These are phyloP conservation scores for Entomortierella parvispora DNA, from an alignment of 192 early-diverging fungal genomes.

Conservation along the genomic window DNA sequence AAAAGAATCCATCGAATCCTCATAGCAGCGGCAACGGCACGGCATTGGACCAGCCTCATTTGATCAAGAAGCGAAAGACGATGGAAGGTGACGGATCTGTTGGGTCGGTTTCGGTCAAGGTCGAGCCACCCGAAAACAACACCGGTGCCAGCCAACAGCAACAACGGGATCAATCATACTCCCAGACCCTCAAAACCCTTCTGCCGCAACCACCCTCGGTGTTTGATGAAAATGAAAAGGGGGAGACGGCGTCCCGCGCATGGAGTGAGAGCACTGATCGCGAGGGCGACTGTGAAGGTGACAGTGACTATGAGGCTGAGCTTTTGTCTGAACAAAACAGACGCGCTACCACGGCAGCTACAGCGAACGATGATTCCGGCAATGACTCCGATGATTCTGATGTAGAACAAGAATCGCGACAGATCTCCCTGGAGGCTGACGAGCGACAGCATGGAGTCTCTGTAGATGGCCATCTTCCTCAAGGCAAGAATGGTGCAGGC, in stretches of 20 bases:
- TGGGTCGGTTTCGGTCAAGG: no score
- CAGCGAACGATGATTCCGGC: constrained; percentile 9
- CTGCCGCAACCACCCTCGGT: constrained; percentile 29
- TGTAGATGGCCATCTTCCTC: no score
- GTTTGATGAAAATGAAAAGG: no score
- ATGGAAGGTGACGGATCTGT: no score
- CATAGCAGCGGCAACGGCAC: not conserved
- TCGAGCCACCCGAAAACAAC: not conserved
- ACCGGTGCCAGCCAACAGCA: constrained; percentile 4
- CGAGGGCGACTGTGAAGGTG: not conserved
- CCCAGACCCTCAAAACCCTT: constrained; percentile 32
- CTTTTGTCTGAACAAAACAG: no score
- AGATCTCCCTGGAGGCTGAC: no score
- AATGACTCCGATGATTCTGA: constrained; percentile 7
- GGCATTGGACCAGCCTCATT: not conserved
- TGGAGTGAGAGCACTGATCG: not conserved
- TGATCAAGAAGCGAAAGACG: no score
- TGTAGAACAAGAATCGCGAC: not conserved
- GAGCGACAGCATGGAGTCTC: no score
- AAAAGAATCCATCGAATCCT: no score
- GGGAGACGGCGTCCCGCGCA: no score
- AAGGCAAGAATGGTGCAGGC: not conserved
- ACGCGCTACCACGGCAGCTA: no score
- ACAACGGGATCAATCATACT: no score
- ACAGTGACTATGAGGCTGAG: not conserved